Conservation (phyloP, 148 eudicot genomes). For the Drosera capensis region DNA sequence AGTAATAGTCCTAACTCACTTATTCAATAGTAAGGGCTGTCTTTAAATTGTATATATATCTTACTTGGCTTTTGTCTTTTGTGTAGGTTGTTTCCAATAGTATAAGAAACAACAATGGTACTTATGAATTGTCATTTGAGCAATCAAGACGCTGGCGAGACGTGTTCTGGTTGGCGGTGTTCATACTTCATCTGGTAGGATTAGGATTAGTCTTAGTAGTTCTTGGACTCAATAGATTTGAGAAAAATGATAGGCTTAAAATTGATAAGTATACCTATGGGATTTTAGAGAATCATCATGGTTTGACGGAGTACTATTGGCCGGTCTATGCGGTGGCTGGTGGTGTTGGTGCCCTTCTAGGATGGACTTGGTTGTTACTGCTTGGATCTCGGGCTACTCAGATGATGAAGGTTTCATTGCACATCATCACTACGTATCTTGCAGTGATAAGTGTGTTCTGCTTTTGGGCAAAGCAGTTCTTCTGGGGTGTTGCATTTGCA, state of each 20-base stretch:
- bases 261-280: constrained; percentile 47
- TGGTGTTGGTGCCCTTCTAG: constrained; percentile 67
- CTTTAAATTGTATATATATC: too few species aligned
- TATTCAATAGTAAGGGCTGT: too few species aligned
- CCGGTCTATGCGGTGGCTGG: constrained; percentile 90
- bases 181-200: constrained; percentile 54
- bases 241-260: constrained; percentile 68
- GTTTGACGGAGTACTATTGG: constrained; percentile 89
- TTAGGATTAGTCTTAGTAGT: constrained; percentile 48
- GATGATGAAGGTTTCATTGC: constrained; percentile 85
- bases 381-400: constrained; percentile 70
- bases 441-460: constrained; percentile 84
- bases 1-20: too few species aligned
- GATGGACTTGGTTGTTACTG: constrained; percentile 72
- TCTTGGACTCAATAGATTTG: constrained; percentile 73
- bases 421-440: constrained; percentile 83
- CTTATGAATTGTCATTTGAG: constrained; percentile 35
- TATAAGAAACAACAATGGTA: constrained; percentile 23
- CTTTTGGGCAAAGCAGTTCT: constrained; percentile 66
- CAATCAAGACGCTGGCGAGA: constrained; percentile 81
- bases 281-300: constrained; percentile 39
- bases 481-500: constrained; percentile 88
- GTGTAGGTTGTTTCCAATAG: constrained; percentile 43
- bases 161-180: constrained; percentile 68
- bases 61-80: too few species aligned